These are phyloP conservation scores for Metarhizium guizhouense DNA, from an alignment of 2,329 filamentous ascomycete species.

Conservation along the genomic window DNA sequence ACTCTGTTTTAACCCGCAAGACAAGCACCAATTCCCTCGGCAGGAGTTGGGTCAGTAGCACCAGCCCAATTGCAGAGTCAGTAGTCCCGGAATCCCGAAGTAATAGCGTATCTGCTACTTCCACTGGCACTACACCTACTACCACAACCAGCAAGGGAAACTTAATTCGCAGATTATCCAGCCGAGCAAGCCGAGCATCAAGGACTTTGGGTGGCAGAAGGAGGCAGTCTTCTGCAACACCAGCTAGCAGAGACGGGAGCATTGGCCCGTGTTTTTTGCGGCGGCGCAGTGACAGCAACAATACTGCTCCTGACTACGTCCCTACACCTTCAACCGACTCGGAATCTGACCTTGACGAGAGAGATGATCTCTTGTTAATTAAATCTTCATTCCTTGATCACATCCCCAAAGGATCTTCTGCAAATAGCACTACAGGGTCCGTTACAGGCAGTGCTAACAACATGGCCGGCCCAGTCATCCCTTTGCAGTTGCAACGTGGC, in stretches of 20 bases:
- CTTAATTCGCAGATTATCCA: conserved; percentile 78
- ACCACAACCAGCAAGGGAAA: conserved; percentile 24
- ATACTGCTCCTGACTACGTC: conserved; percentile 46
- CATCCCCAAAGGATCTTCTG: conserved; percentile 36
- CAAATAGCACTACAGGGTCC: conserved; percentile 38
- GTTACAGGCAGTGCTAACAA: conserved; percentile 33
- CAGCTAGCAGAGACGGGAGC: conserved; percentile 75
- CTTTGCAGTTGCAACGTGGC: conserved; percentile 67
- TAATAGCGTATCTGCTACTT: conserved; percentile 6
- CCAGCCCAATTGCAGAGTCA: conserved; percentile 45
- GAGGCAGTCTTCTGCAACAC: conserved; percentile 67
- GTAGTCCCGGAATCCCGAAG: conserved; percentile 13
- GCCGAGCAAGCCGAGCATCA: conserved; percentile 68
- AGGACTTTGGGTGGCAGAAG: conserved; percentile 55
- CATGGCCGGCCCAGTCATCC: conserved; percentile 62
- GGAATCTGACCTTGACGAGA: conserved; percentile 48
- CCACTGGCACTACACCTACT: conserved; percentile 4
- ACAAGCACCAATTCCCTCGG: conserved; percentile 55
- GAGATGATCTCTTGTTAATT: conserved; percentile 31
- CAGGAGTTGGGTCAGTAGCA: conserved; percentile 47
- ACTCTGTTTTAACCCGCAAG: conserved; percentile 55
- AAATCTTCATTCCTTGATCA: conserved; percentile 34
- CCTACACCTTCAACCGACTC: conserved; percentile 35
- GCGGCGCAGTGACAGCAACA: conserved; percentile 82
- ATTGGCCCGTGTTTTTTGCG: conserved; percentile 83